phyloP scores from a whole-genome alignment of 805 yeast species.

The Wickerhamiella domercqiae region DNA sequence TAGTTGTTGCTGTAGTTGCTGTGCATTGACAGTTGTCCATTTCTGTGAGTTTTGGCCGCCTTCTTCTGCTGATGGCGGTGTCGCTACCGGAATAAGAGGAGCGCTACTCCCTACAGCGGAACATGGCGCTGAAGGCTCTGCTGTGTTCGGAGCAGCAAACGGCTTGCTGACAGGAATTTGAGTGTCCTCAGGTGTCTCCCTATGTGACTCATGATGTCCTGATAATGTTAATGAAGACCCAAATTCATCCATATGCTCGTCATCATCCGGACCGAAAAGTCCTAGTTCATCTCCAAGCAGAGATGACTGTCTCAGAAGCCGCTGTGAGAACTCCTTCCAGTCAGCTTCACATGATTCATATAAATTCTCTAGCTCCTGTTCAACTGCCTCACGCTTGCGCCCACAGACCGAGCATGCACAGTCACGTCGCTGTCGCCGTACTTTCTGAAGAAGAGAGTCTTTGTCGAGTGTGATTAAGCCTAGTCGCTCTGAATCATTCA shows the following conservation, averaged over 20 bases:
- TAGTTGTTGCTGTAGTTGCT: not conserved
- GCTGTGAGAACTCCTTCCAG: constrained; percentile 21
- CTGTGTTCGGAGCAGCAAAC: too few relatives aligned
- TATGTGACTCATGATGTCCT: constrained; percentile 1
- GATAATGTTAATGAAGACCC: too few relatives aligned
- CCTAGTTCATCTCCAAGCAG: constrained; percentile 2
- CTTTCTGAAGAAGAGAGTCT: constrained; percentile 47
- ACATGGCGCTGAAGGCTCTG: too few relatives aligned
- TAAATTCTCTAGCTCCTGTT: constrained; percentile 58
- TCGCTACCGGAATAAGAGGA: not conserved
- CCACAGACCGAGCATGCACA: constrained; percentile 75
- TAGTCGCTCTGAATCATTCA: constrained; percentile 45
- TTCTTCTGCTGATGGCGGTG: not conserved
- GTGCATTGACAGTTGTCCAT: not conserved
- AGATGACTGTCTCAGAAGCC: constrained; percentile 2
- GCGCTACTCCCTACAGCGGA: too few relatives aligned
- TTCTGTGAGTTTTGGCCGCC: not conserved
- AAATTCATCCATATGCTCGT: too few relatives aligned
- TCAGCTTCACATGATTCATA: constrained; percentile 54
- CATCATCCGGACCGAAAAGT: too few relatives aligned
- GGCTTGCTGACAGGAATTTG: too few relatives aligned
- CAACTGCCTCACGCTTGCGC: constrained; percentile 52
- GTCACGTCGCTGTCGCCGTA: constrained; percentile 38
- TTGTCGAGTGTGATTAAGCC: constrained; percentile 51
- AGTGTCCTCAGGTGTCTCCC: too few relatives aligned